These are phyloP conservation scores for Baeospora myosura DNA, from an alignment of 1,284 basidiomycete genomes.

Conservation along the genomic window DNA sequence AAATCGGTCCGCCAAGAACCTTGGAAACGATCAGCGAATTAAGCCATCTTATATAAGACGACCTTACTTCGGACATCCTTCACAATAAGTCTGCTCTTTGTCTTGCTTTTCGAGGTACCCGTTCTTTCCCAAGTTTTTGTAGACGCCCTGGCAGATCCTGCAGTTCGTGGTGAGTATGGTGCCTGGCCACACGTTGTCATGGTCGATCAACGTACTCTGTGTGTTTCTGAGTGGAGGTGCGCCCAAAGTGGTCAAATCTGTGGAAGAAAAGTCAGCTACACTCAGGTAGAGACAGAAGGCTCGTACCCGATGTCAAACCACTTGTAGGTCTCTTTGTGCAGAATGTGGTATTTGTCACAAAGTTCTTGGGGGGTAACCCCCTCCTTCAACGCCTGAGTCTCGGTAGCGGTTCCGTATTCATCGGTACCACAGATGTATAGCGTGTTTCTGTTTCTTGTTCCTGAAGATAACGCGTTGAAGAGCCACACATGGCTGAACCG, in stretches of 20 bases:
- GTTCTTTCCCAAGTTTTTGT: conserved; percentile 75
- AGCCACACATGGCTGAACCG: neutral
- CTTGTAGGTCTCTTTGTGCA: conserved; percentile 91
- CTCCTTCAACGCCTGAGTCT: conserved; percentile 96
- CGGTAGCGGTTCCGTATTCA: conserved; percentile 98
- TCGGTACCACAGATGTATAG: conserved; percentile 95
- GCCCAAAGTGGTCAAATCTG: conserved; percentile 95
- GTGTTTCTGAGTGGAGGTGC: conserved; percentile 88
- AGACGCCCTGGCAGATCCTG: conserved; percentile 87
- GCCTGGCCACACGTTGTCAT: neutral
- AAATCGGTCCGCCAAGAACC: conserved; percentile 91
- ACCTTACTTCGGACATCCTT: conserved; percentile 76
- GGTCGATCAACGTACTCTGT: conserved; percentile 62
- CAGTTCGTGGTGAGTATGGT: neutral
- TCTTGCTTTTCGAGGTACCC: conserved; percentile 73
- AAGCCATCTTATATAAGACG: neutral
- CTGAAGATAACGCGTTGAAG: conserved; percentile 29
- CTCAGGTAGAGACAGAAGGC: conserved; percentile 3
- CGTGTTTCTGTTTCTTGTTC: conserved; percentile 68
- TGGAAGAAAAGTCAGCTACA: conserved; percentile 13
- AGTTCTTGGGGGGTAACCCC: conserved; percentile 80
- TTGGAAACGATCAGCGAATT: conserved; percentile 22
- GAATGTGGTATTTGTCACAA: conserved; percentile 88
- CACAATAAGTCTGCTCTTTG: conserved; percentile 90
- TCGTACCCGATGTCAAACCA: conserved; percentile 85